Percentiles rank a stretch among this genome's conserved stretches.
Evolutionary conservation across 345 rosid genomes (phyloP).

Genomic region (Aquilaria malaccensis): DNA sequence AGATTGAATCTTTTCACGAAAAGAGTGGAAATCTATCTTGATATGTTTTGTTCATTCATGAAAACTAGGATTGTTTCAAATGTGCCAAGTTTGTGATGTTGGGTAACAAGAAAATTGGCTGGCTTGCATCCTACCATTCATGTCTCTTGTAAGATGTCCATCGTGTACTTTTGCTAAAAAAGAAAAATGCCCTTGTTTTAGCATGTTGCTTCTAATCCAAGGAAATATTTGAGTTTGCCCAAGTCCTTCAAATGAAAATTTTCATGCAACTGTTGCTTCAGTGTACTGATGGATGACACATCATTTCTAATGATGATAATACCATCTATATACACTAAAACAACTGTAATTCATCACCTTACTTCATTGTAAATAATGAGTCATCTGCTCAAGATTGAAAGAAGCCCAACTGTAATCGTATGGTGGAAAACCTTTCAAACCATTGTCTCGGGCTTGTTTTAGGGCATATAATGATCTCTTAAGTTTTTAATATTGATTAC

Average conservation of each 20-base stretch:
- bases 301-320: background rate
- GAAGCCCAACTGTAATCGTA: too few relatives aligned
- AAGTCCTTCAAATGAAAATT: background rate
- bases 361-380: too few relatives aligned
- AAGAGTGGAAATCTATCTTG: background rate
- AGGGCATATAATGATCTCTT: background rate
- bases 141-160: background rate
- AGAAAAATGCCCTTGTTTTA: background rate
- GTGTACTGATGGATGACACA: background rate
- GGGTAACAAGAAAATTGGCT: background rate
- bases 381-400: too few relatives aligned
- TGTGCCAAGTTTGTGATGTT: too few relatives aligned
- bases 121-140: background rate
- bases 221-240: background rate
- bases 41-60: background rate
- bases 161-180: background rate
- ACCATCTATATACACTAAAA: background rate
- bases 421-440: too few relatives aligned
- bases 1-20: background rate
- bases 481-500: too few relatives aligned
- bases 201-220: background rate
- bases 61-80: background rate
- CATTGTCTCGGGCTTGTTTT: background rate
- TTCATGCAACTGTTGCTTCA: too few relatives aligned
- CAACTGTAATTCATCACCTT: too few relatives aligned